phyloP scores from a whole-genome alignment of 2,329 filamentous ascomycete species.

The Ophiocordyceps polyrhachis-furcata region DNA sequence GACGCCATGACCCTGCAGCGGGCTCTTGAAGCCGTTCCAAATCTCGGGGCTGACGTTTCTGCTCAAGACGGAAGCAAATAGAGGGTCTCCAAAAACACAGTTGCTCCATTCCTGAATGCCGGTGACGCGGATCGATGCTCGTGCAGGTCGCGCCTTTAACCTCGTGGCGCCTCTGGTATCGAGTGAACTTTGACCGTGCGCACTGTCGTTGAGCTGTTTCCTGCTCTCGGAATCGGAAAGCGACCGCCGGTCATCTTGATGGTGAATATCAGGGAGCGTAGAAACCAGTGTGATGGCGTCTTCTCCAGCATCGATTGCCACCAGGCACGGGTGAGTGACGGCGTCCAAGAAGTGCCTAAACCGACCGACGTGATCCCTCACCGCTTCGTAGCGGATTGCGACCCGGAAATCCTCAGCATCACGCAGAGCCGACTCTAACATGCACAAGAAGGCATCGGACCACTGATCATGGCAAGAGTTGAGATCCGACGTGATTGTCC shows the following conservation, averaged over 20 bases:
- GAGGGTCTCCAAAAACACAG: conserved; percentile 39
- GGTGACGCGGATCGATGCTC: conserved; percentile 1
- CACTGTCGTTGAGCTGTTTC: not conserved
- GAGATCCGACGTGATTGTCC: conserved; percentile 9
- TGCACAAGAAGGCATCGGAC: conserved; percentile 35
- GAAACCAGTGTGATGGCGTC: conserved; percentile 30
- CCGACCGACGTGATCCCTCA: conserved; percentile 32
- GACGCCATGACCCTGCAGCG: conserved; percentile 3
- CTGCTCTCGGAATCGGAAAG: not conserved
- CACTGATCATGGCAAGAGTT: conserved; percentile 19
- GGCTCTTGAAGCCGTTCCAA: conserved; percentile 24
- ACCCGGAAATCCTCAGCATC: conserved; percentile 43
- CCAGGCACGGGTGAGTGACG: conserved; percentile 31
- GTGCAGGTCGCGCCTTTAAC: not conserved
- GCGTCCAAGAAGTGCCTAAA: conserved; percentile 30
- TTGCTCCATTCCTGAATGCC: conserved; percentile 37
- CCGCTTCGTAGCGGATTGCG: conserved; percentile 34
- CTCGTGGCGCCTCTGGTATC: conserved; percentile 1
- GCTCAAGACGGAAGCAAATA: conserved; percentile 31
- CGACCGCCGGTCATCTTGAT: not conserved
- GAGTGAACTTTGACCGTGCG: not conserved
- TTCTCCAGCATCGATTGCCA: conserved; percentile 33
- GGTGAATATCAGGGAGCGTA: not conserved
- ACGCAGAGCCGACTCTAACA: conserved; percentile 36
- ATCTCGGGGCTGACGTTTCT: conserved; percentile 24